phyloP scores from a whole-genome alignment of 1,284 basidiomycete genomes.

The Boletellus deceptivus region DNA sequence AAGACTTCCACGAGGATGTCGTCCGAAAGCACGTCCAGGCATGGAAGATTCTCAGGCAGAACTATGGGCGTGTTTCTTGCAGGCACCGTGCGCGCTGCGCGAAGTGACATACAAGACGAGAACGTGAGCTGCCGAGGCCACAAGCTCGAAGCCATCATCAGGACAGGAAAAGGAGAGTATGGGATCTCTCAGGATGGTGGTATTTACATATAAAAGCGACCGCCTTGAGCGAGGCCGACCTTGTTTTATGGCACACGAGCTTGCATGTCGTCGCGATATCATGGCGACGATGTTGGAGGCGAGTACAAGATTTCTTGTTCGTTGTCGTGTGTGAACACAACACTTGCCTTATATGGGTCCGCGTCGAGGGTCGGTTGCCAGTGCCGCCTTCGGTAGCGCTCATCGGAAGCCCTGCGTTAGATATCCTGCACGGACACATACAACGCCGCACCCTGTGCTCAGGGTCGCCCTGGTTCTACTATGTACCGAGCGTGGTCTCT shows the following conservation, averaged over 20 bases:
- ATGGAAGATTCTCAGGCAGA: conserved; percentile 21
- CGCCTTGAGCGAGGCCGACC: conserved; percentile 14
- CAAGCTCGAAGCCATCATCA: conserved; percentile 23
- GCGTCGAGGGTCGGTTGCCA: not conserved
- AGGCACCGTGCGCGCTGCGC: conserved; percentile 11
- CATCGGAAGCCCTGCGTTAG: not conserved
- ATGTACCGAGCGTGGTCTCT: too few relatives aligned
- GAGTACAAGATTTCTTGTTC: conserved; percentile 29
- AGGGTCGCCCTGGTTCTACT: too few relatives aligned
- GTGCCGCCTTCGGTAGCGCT: not conserved
- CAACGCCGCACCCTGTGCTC: too few relatives aligned
- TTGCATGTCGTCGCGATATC: conserved; percentile 17
- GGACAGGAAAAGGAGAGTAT: conserved; percentile 9
- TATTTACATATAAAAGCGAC: conserved; percentile 20
- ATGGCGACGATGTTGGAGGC: conserved; percentile 17
- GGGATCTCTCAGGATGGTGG: conserved; percentile 2
- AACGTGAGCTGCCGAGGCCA: conserved; percentile 25
- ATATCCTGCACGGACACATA: too few relatives aligned
- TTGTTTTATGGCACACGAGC: conserved; percentile 19
- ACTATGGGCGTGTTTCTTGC: conserved; percentile 29
- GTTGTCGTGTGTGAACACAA: conserved; percentile 21
- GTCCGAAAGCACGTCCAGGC: conserved; percentile 33
- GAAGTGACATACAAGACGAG: conserved; percentile 13
- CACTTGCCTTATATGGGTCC: conserved; percentile 16
- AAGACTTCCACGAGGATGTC: conserved; percentile 53